Evolutionary conservation across 73 alveolate species (phyloP).

Genomic region (Tetrahymena thermophila): DNA sequence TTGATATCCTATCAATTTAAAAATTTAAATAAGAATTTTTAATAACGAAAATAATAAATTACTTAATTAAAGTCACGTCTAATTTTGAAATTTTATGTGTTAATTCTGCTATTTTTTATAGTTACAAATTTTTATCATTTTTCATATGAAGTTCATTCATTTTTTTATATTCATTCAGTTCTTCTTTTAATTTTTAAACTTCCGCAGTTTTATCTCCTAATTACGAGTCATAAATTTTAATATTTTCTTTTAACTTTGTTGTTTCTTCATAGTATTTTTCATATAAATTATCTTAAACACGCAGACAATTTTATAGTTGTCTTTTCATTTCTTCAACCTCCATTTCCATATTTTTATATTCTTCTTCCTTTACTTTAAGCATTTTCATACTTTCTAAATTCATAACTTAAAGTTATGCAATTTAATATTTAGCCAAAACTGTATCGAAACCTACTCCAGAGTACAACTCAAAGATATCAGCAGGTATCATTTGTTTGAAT

Average conservation of each 20-base stretch:
- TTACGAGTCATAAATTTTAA: neutral
- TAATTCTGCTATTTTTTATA: constrained; percentile 36
- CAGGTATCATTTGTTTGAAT: constrained; percentile 49
- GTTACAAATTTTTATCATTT: neutral
- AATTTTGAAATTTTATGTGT: constrained; percentile 64
- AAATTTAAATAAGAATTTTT: neutral
- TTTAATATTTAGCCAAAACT: constrained; percentile 44
- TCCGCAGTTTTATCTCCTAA: neutral
- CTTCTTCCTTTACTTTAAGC: constrained; percentile 54
- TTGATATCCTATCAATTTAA: neutral
- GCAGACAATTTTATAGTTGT: constrained; percentile 43
- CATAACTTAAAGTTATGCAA: constrained; percentile 57
- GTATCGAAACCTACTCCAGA: constrained; percentile 55
- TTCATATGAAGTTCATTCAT: neutral
- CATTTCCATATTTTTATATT: constrained; percentile 14
- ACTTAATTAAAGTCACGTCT: constrained; percentile 55
- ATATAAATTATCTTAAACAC: constrained; percentile 70
- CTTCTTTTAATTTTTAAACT: neutral
- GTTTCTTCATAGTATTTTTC: constrained; percentile 48
- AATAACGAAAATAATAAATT: neutral
- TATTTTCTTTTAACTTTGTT: constrained; percentile 31
- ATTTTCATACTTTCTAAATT: constrained; percentile 54
- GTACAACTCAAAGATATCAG: constrained; percentile 44
- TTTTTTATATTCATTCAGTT: neutral
- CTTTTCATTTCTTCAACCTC: constrained; percentile 48